Base-by-base conservation (phyloP, 2,329 filamentous ascomycete species). In the Dactylella cylindrospora region DNA sequence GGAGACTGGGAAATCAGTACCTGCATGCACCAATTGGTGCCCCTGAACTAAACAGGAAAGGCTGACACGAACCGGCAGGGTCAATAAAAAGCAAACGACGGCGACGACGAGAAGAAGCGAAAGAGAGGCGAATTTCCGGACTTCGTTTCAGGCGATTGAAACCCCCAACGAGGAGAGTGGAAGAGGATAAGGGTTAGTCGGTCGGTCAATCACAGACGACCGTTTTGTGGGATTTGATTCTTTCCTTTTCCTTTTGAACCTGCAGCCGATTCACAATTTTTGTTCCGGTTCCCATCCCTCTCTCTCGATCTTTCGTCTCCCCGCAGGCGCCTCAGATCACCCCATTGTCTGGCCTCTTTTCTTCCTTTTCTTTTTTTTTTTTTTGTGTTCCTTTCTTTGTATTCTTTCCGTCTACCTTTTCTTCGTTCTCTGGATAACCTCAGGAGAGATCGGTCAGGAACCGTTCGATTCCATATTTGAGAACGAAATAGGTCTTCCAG, bases 31-130 rank as follows among this genome's bases (percentile, higher is more conserved):
- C n/a, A n/a, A n/a, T 46, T 53, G 45, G 41, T 47, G 55, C 55
- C 55, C 55, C 55, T 61, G 49, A 61, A 47, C 55, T 52, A 61
- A 61, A 47, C 55, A 35, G 55, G 55, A 61, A 61, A 47, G 55
- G 55, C 55, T 61, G 40, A 29, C 40, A 28, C n/a, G n/a, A n/a
- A 33, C 33, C 22, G 43, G 40, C 46, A 49, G 55, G 47, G 47
- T 33, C 38, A 17, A 15, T 19, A 61, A 60, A 61, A 61, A 61
- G 55, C 47, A 61, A 61, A 61, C 47, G 47, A 32, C 47, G 28
- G 41, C 35, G 55, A 52, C 32, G 52, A 51, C 53, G 32, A 33
- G n/a, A 22, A 50, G 55, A 61, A 61, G 55, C 55, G 55, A 61
- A 53, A 32, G 55, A 32, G 55, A 61, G 49, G 55, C 55, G 55